Base-by-base conservation (phyloP, 176 grass and related monocot species). In the Saccharum officinarum region DNA sequence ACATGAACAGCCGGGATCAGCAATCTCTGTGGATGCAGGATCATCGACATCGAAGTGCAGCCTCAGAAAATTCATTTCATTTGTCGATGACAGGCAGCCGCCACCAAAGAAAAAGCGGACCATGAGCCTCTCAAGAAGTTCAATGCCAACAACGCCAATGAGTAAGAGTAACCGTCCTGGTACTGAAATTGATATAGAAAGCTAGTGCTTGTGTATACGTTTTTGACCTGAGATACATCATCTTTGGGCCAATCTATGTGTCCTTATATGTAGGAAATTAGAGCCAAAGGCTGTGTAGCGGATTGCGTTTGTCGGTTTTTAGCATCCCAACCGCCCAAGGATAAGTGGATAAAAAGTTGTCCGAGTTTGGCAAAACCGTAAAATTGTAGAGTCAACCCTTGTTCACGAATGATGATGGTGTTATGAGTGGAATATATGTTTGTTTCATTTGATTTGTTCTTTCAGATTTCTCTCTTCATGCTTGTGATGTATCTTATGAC, bases 1-100 rank as follows among this genome's bases (percentile, higher is more conserved):
- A 28, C 68, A 91, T 42, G 81, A 63, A 23, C 82, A 81, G 0
- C 14, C 66, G 1, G 87, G 63, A 44, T 13, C 69, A 10, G 18
- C 79, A 62, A 76, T 82, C 7, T 22, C 74, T 30, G 37, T 84
- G 1, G 84, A 52, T 34, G 33, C 47, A 57, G 75, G 25, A 14
- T 73, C 54, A 39, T 60, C 57, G 1, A 23, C 57, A 60, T 23
- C 22, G 22, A 60, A 60, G 57, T 3, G 57, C 57, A 60, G 57
- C 3, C 22, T 95, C 15, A 61, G 66, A 31, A 89, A 44, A 2
- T 99, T 99, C 80, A 0, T 95, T 36, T 95, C 93, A 54, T 95
- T 95, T 36, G 71, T 79, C 7, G 90, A 99, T n/a, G 75, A 86
- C 55, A 96, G 33, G 86, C 74, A 88, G 76, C 76, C 13, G 12